Evolutionary conservation across 306 rosid species (phyloP).

Genomic region (Rosa chinensis): DNA sequence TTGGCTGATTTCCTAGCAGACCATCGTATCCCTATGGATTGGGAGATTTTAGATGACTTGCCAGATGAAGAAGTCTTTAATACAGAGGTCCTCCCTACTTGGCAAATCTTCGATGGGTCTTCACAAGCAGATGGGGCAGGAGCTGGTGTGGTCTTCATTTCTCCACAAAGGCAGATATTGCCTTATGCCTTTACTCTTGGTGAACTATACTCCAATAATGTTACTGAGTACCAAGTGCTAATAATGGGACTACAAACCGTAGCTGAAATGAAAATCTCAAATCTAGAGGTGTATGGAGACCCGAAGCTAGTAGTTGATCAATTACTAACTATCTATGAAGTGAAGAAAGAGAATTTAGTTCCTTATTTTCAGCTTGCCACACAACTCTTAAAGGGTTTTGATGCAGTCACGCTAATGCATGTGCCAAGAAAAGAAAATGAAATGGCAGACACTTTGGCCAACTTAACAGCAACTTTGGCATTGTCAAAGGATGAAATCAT

Average conservation of each 20-base stretch:
- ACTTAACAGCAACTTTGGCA: not conserved
- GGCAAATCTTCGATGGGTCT: too few species aligned
- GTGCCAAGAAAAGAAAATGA: not conserved
- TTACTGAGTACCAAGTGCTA: not conserved
- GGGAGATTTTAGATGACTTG: too few species aligned
- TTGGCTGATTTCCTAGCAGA: too few species aligned
- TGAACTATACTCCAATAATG: not conserved
- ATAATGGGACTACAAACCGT: not conserved
- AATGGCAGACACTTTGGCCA: not conserved
- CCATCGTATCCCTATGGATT: too few species aligned
- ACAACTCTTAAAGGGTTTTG: not conserved
- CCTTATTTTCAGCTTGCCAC: not conserved
- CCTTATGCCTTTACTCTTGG: not conserved
- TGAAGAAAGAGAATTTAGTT: not conserved
- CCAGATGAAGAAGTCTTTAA: too few species aligned
- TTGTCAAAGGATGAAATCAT: not conserved
- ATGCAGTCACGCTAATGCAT: fast-evolving
- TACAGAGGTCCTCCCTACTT: too few species aligned
- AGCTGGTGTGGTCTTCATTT: not conserved
- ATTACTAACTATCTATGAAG: not conserved
- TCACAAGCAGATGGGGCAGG: not conserved
- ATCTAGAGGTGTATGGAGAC: not conserved
- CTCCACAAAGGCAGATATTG: not conserved
- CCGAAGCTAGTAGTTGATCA: not conserved
- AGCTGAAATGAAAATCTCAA: not conserved